Conservation (phyloP, 495 filamentous ascomycete genomes). For the Xylaria bambusicola region DNA sequence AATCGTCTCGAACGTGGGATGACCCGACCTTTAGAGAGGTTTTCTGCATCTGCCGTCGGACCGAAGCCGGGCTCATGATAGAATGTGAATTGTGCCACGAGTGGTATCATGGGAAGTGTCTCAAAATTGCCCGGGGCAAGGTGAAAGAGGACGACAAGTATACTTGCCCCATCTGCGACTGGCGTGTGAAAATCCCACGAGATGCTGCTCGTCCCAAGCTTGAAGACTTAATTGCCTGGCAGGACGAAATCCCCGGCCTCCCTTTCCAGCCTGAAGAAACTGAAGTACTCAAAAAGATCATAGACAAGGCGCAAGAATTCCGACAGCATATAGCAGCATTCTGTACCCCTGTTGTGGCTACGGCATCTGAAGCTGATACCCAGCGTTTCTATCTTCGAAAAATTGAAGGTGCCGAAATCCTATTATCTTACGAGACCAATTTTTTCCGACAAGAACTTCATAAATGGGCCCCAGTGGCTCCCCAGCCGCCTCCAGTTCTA, state of each 20-base stretch:
- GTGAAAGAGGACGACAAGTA: constrained; percentile 98
- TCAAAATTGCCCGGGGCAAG: constrained; percentile 97
- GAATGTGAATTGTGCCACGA: constrained; percentile 98
- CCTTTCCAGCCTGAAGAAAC: constrained; percentile 98
- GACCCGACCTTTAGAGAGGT: constrained; percentile 68
- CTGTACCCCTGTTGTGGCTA: constrained; percentile 78
- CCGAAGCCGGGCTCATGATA: constrained; percentile 98
- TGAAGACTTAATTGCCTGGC: constrained; percentile 87
- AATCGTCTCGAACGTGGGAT: constrained; percentile 47
- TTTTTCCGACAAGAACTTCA: constrained; percentile 96
- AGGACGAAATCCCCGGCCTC: constrained; percentile 75
- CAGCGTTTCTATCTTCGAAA: constrained; percentile 98
- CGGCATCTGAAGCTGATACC: constrained; percentile 79
- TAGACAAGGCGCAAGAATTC: constrained; percentile 81
- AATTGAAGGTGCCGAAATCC: constrained; percentile 95
- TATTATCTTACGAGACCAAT: constrained; percentile 90
- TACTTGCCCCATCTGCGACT: constrained; percentile 97
- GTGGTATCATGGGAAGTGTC: constrained; percentile 98
- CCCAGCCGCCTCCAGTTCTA: constrained; percentile 77
- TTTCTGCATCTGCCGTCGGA: constrained; percentile 93
- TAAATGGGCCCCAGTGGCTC: constrained; percentile 92
- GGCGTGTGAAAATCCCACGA: constrained; percentile 96
- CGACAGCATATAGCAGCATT: constrained; percentile 76
- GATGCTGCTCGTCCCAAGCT: constrained; percentile 95
- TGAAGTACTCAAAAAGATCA: constrained; percentile 77